These are phyloP conservation scores for Symbiotaphrina buchneri DNA, from an alignment of 495 filamentous ascomycete species.

Conservation along the genomic window DNA sequence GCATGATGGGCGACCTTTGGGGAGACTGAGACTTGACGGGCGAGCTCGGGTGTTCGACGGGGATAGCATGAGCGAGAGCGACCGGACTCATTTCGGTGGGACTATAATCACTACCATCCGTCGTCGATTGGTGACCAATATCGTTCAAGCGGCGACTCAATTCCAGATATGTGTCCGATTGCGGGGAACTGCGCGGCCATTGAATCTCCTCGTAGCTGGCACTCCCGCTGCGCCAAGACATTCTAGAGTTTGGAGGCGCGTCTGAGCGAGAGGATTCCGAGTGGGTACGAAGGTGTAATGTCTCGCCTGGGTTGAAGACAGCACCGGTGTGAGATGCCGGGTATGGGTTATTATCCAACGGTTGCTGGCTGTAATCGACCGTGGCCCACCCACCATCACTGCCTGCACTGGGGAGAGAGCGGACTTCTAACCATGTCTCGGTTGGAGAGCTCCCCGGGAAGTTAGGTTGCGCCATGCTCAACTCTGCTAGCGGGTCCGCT, in stretches of 20 bases:
- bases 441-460: conserved; percentile 56
- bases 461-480: conserved; percentile 21
- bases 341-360: conserved; percentile 27
- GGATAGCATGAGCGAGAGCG: conserved; percentile 40
- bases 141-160: conserved; percentile 10
- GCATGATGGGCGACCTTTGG: conserved; percentile 3
- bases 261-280: conserved; percentile 72
- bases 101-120: conserved; percentile 34
- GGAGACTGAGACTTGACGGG: conserved; percentile 27
- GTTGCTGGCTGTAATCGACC: conserved; percentile 35
- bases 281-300: conserved; percentile 59
- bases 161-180: conserved; percentile 40
- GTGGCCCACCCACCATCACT: conserved; percentile 72
- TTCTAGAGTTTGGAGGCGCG: no score
- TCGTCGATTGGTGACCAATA: conserved; percentile 23
- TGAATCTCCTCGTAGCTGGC: conserved; percentile 66
- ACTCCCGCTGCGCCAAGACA: conserved; percentile 19
- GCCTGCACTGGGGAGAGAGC: conserved; percentile 50
- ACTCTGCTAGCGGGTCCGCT: background rate
- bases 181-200: conserved; percentile 44
- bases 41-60: conserved; percentile 45
- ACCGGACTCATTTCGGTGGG: no score
- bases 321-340: conserved; percentile 27
- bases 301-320: conserved; percentile 73
- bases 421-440: conserved; percentile 59